These are phyloP conservation scores for Casuarina equisetifolia DNA, from an alignment of 306 rosid genomes.

Conservation along the genomic window DNA sequence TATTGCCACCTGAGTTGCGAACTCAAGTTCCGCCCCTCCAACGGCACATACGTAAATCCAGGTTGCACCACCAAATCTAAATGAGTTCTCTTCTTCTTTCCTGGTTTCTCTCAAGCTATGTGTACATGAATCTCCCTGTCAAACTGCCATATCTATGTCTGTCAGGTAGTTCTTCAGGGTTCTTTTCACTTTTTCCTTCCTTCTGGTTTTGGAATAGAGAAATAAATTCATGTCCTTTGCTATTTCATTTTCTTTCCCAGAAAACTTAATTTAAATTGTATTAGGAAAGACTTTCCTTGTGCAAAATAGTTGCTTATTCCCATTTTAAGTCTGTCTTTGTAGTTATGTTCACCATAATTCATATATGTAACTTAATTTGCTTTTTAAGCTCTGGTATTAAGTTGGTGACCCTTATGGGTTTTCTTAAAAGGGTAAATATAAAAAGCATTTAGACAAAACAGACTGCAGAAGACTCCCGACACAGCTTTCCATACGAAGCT, in stretches of 20 bases:
- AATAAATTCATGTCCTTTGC: background rate
- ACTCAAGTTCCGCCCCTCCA: conserved; percentile 57
- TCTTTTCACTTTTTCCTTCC: background rate
- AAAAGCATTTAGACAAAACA: too few species aligned
- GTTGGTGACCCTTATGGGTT: too few species aligned
- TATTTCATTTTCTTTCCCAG: background rate
- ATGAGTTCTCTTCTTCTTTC: conserved; percentile 26
- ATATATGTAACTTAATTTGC: too few species aligned
- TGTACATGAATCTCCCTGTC: background rate
- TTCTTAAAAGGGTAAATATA: too few species aligned
- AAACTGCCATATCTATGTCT: too few species aligned
- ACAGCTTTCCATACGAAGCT: too few species aligned
- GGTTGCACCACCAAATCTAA: conserved; percentile 64
- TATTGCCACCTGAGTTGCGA: conserved; percentile 54
- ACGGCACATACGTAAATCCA: conserved; percentile 51
- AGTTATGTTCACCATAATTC: too few species aligned
- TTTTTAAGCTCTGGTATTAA: too few species aligned
- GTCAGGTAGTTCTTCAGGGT: background rate
- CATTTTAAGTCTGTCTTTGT: too few species aligned
- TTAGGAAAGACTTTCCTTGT: background rate
- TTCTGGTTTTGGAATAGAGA: background rate
- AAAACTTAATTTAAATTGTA: background rate
- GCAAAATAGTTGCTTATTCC: background rate
- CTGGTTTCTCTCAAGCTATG: background rate
- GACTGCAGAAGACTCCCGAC: too few species aligned